phyloP scores from a whole-genome alignment of 1,284 basidiomycete species.

The Tylopilus sp. region DNA sequence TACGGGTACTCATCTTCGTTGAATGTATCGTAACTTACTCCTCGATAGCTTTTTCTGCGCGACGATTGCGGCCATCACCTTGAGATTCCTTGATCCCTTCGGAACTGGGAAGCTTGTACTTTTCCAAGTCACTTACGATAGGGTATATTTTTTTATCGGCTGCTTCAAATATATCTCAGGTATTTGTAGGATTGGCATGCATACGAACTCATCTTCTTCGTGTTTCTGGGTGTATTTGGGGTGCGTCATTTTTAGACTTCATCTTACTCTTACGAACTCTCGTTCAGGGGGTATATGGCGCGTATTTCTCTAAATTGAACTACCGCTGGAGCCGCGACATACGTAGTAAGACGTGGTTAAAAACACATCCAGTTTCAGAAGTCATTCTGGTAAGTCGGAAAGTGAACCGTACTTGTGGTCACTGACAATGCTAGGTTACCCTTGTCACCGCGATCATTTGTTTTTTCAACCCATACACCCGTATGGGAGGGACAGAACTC shows the following conservation, averaged over 20 bases:
- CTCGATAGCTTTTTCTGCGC: constrained; percentile 83
- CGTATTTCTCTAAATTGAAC: constrained; percentile 91
- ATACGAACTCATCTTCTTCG: constrained; percentile 79
- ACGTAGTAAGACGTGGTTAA: constrained; percentile 78
- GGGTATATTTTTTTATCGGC: constrained; percentile 38
- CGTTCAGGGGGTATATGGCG: constrained; percentile 84
- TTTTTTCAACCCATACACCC: constrained; percentile 88
- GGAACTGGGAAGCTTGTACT: constrained; percentile 81
- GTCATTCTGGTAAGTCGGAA: constrained; percentile 67
- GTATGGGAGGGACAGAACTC: constrained; percentile 94
- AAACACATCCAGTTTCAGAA: constrained; percentile 77
- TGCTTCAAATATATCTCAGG: background rate
- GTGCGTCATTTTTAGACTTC: constrained; percentile 36
- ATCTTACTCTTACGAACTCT: constrained; percentile 8
- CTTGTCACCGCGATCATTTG: constrained; percentile 72
- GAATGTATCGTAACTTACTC: constrained; percentile 1
- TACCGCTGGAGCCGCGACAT: constrained; percentile 83
- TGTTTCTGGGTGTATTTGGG: constrained; percentile 84
- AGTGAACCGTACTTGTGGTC: background rate
- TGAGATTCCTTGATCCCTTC: constrained; percentile 90
- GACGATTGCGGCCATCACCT: constrained; percentile 86
- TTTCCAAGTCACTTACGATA: constrained; percentile 89
- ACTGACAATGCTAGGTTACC: constrained; percentile 56
- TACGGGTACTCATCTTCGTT: constrained; percentile 28
- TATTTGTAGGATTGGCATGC: constrained; percentile 79